A percentile compares a stretch with the other conserved stretches of the same genome.
Conservation (phyloP, 768 basidiomycete genomes). For the Boletus coccyginus region DNA sequence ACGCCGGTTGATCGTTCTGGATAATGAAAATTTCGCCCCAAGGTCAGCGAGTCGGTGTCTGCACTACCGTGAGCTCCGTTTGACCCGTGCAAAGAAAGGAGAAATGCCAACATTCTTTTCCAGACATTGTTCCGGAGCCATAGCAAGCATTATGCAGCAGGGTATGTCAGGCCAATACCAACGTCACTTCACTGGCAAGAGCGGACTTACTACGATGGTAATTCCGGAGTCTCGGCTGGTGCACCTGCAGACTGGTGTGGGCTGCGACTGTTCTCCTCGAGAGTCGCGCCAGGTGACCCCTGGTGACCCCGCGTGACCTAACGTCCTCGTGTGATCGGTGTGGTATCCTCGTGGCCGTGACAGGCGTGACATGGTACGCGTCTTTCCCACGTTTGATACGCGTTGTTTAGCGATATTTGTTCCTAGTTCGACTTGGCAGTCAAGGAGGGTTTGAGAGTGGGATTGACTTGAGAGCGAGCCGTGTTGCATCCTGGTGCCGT, state of each 20-base stretch:
- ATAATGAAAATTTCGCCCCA: constrained; percentile 40
- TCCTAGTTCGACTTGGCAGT: constrained; percentile 19
- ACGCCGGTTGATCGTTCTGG: constrained; percentile 47
- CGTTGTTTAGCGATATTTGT: constrained; percentile 31
- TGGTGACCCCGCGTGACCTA: no score
- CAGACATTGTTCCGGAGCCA: constrained; percentile 52
- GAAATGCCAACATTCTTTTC: constrained; percentile 44
- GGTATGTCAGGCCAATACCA: background rate
- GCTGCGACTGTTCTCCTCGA: no score
- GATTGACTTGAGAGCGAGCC: background rate
- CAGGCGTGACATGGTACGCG: constrained; percentile 11
- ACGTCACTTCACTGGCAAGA: background rate
- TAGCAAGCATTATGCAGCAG: constrained; percentile 45
- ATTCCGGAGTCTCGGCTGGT: constrained; percentile 38
- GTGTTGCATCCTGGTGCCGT: background rate
- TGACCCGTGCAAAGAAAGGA: background rate
- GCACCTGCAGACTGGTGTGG: no score
- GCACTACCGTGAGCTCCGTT: background rate
- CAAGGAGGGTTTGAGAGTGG: background rate
- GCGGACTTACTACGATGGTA: constrained; percentile 30
- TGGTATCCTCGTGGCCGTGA: constrained; percentile 14
- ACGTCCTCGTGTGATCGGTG: constrained; percentile 9
- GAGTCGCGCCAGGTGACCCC: no score
- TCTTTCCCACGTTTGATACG: constrained; percentile 27
- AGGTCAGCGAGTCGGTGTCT: constrained; percentile 49